Conservation (phyloP, 352 stramenopile genomes). For the Phytophthora sp. region DNA sequence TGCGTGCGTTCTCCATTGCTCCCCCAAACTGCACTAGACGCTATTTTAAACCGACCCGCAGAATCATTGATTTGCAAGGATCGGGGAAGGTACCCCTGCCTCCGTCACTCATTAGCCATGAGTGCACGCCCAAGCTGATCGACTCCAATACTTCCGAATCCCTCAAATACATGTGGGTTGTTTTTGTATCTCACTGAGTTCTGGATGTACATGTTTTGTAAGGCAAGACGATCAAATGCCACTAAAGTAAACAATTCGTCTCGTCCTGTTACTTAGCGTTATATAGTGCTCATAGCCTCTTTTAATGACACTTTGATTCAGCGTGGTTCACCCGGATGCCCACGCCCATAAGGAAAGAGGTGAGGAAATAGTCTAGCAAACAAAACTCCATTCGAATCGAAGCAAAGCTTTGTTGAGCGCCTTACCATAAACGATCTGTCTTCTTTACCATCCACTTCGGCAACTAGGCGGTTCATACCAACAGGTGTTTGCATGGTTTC, state of each 20-base stretch:
- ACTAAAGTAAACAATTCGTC: neutral
- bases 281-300: neutral
- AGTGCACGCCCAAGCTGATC: neutral
- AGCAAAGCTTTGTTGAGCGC: neutral
- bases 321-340: neutral
- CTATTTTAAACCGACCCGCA: neutral
- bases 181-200: neutral
- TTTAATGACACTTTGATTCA: neutral
- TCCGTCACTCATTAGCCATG: neutral
- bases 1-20: neutral
- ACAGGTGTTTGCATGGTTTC: too few relatives aligned
- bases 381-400: neutral
- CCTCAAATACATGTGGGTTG: neutral
- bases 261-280: neutral
- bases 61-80: neutral
- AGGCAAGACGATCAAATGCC: neutral
- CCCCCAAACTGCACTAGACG: neutral
- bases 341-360: constrained; percentile 2
- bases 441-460: too few relatives aligned
- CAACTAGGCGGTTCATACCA: too few relatives aligned
- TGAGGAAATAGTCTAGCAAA: constrained; percentile 1
- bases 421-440: neutral
- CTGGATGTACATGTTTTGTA: constrained; percentile 2
- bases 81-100: neutral
- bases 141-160: neutral